Evolutionary conservation across 345 rosid genomes (phyloP), one percentile per base, ranked within the genome.

Genomic region (Toxicodendron radicans): DNA sequence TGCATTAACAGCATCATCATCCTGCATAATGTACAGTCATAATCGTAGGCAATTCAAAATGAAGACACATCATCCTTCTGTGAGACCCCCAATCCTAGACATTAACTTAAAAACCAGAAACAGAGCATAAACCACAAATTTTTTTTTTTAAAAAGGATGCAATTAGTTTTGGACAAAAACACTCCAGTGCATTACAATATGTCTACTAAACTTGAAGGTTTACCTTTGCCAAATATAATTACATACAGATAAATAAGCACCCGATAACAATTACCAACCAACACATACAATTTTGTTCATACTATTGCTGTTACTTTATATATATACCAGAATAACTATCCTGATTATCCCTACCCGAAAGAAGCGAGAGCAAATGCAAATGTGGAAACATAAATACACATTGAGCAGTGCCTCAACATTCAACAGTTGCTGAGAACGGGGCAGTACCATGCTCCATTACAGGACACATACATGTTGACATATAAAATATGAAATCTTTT

Each of bases 1-100:
- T 12, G 99, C 99, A 76, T 90, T 95, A 20, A 90, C 88, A n/a
- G 99, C 95, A 90, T 95, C 99, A 82, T 95, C 97, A 81, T 95
- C 99, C 99, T 95, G 81, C 73, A 87, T 51, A 60, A 69, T 33
- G 59, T 62, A 68, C 71, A 75, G 62, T 72, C 27, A 65, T 24
- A 54, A 57, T 12, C 53, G 43, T 41, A 74, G 60, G 66, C 43
- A 54, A 41, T 17, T 6, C 57, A 2, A 27, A 27, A 27, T 27
- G n/a, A 5, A 45, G 51, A 64, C 10, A 14, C 11, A n/a, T 9
- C 53, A 70, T 5, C 17, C 53, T 45, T 32, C 9, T 7, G 21
- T 58, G 52, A 71, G 54, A 45, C 41, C 57, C 7, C 14, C 4
- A 20, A 58, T 58, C 64, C 52, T 57, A 13, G 53, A 49, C 13